Evolutionary conservation across 257 asterid genomes (phyloP).

Genomic region (Dorcoceras hygrometricum): DNA sequence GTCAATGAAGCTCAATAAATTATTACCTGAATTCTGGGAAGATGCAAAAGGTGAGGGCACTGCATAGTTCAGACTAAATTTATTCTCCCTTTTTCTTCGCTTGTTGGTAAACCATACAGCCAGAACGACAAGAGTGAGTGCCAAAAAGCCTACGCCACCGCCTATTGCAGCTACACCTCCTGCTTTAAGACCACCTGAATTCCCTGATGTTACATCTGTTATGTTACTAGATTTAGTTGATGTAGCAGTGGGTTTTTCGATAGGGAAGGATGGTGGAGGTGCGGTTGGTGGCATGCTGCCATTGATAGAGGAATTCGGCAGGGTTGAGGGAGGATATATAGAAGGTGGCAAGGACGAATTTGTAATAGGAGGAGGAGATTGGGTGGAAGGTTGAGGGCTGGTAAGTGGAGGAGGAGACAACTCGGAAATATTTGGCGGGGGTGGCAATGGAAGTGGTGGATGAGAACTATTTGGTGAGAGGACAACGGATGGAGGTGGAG

Average conservation of each 20-base stretch:
- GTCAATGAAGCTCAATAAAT: background rate
- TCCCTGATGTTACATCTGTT: conserved; percentile 33
- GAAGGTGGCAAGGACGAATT: background rate
- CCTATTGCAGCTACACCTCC: conserved; percentile 59
- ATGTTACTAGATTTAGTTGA: conserved; percentile 40
- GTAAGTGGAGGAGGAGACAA: conserved; percentile 35
- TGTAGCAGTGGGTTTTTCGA: conserved; percentile 67
- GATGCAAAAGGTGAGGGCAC: conserved; percentile 74
- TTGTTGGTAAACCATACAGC: conserved; percentile 58
- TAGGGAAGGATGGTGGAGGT: conserved; percentile 29
- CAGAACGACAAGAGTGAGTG: conserved; percentile 51
- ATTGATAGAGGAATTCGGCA: conserved; percentile 31
- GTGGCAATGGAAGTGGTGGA: conserved; percentile 20
- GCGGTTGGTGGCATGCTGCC: conserved; percentile 29
- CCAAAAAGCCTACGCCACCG: conserved; percentile 55
- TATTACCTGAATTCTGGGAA: conserved; percentile 80
- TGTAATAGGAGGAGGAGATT: conserved; percentile 28
- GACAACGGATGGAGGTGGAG: conserved; percentile 44
- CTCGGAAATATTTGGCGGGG: conserved; percentile 43
- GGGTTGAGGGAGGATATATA: conserved; percentile 24
- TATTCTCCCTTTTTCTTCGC: conserved; percentile 52
- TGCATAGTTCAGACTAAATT: conserved; percentile 39
- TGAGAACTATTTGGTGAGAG: conserved; percentile 42
- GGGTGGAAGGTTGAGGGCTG: conserved; percentile 31
- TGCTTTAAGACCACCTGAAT: conserved; percentile 36